phyloP scores from a whole-genome alignment of 2,329 filamentous ascomycete genomes.

The Cytospora chrysosperma region DNA sequence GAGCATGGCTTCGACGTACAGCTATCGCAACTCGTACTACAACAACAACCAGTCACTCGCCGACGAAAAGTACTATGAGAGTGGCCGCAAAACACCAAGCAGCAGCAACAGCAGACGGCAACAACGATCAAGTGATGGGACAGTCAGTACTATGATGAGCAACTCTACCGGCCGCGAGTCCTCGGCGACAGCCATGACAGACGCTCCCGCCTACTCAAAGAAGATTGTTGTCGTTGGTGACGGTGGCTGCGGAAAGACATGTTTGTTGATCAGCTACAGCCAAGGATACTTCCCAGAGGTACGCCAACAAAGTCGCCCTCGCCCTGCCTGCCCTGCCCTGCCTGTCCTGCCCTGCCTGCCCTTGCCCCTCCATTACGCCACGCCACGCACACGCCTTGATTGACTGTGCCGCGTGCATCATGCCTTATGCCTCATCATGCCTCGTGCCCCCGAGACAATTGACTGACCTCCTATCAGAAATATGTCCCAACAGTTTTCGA shows the following conservation, averaged over 20 bases:
- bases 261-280: slow-evolving; percentile 96
- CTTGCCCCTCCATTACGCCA: not conserved
- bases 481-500: slow-evolving; percentile 99
- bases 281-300: slow-evolving; percentile 99
- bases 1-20: slow-evolving; percentile 51
- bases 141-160: slow-evolving; percentile 81
- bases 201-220: slow-evolving; percentile 92
- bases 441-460: not conserved
- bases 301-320: slow-evolving; percentile 32
- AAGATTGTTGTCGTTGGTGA: slow-evolving; percentile 99
- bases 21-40: slow-evolving; percentile 57
- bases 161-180: slow-evolving; percentile 73
- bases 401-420: too few species aligned
- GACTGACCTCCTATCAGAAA: slow-evolving; percentile 66
- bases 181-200: slow-evolving; percentile 80
- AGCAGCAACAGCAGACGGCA: slow-evolving; percentile 42
- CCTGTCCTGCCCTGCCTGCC: not conserved
- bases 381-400: too few species aligned
- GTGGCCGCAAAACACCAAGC: slow-evolving; percentile 23
- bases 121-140: slow-evolving; percentile 80
- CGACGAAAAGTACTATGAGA: slow-evolving; percentile 41
- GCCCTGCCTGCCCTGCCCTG: not conserved
- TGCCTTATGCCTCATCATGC: not conserved
- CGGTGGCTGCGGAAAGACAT: slow-evolving; percentile 97
- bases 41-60: slow-evolving; percentile 37